Evolutionary conservation across 2,329 filamentous ascomycete genomes (phyloP), one percentile per base, ranked within the genome.

Genomic region (Chaetomium strumarium): DNA sequence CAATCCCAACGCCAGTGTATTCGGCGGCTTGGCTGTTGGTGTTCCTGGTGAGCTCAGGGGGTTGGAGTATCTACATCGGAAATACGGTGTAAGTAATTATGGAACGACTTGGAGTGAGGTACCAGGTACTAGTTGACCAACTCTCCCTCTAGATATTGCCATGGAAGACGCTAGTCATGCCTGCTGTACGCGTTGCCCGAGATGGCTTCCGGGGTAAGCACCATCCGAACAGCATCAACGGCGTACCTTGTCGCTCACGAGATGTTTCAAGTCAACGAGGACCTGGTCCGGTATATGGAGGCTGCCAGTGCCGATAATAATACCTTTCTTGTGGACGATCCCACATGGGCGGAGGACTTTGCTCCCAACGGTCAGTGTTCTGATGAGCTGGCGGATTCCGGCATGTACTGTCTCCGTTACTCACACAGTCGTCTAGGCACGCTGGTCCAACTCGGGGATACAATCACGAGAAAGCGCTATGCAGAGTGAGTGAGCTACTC

Each of bases 281-380:
- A 97, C 65, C 72, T 91, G 19, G 77, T 90, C 19, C 75, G 74
- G 9, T 92, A 92, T 63, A 92, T 95, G 79, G 65, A 74, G 0
- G 72, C 66, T 3, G 79, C 77, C 9, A 62, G 72, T 24, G n/a
- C n/a, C n/a, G 47, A 58, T 7, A 51, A 55, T 39, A 5, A 63
- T 46, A 73, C 89, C 60, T 96, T 95, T 62, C 71, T 96, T 0
- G 72, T 83, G 0, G 75, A 86, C 3, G 83, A 96, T 52, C 83
- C 86, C 0, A 80, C 82, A 3, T 97, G 90, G 86, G 89, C 91
- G 0, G 68, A 87, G 44, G 92, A 96, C 65, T 96, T 96, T 71
- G 90, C 90, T 2, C 90, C 90, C 0, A 83, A 91, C 55, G 92
- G 75, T 73, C 52, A 45, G 59, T 34, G 9, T 19, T 1, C 9